A percentile compares a stretch with the other conserved stretches of the same genome.
Conservation (phyloP, 2,329 filamentous ascomycete genomes). For the Phoma herbarum region DNA sequence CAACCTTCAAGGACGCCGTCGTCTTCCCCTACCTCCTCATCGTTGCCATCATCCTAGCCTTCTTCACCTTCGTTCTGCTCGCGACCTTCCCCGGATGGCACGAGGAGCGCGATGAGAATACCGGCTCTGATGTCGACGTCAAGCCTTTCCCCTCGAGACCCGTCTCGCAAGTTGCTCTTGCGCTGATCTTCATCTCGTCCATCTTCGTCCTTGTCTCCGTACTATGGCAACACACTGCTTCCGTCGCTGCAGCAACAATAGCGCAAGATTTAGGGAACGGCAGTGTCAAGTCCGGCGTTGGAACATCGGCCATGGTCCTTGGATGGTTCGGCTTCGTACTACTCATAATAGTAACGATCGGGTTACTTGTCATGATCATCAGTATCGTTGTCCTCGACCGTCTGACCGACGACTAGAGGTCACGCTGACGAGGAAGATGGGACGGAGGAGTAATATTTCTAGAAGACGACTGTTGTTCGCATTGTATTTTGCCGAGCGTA, state of each 20-base stretch:
- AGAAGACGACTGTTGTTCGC: constrained; percentile 25
- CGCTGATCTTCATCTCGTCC: constrained; percentile 81
- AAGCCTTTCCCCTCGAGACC: constrained; percentile 93
- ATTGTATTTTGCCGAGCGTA: constrained; percentile 41
- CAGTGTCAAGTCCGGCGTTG: constrained; percentile 84
- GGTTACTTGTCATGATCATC: constrained; percentile 93
- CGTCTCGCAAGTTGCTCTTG: constrained; percentile 90
- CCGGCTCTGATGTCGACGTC: constrained; percentile 85
- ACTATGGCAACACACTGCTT: constrained; percentile 94
- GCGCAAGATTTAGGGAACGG: constrained; percentile 93
- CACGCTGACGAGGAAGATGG: background rate
- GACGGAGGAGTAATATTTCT: constrained; percentile 22
- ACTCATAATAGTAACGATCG: constrained; percentile 94
- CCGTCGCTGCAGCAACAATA: constrained; percentile 91
- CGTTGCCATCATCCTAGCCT: constrained; percentile 96
- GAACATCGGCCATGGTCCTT: constrained; percentile 94
- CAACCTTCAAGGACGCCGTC: constrained; percentile 97
- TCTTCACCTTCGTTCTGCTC: constrained; percentile 92
- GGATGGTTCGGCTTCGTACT: constrained; percentile 97
- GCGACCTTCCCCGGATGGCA: constrained; percentile 98
- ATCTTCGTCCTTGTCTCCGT: constrained; percentile 73
- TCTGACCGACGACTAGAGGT: constrained; percentile 54
- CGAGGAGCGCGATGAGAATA: constrained; percentile 79
- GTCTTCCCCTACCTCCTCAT: constrained; percentile 99
- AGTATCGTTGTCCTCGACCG: constrained; percentile 83